phyloP scores from a whole-genome alignment of 148 eudicot genomes.

The Dysphania ambrosioides region DNA sequence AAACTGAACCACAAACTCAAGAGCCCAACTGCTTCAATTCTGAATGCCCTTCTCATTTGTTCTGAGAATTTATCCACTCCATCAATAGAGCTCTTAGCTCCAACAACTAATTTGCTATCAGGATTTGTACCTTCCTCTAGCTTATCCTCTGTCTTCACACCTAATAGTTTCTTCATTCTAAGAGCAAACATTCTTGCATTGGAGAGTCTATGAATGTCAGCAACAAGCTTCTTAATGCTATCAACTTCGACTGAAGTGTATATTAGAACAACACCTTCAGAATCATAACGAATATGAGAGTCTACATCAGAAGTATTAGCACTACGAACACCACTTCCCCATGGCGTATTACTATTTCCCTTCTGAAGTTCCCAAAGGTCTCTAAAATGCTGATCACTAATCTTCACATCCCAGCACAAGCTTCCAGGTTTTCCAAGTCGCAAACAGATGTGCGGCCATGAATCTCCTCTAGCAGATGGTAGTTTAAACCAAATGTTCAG shows the following conservation, averaged over 20 bases:
- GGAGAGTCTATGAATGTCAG: slow-evolving; percentile 81
- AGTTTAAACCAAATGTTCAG: slow-evolving; percentile 85
- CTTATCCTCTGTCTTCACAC: slow-evolving; percentile 64
- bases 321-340: slow-evolving; percentile 90
- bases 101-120: slow-evolving; percentile 46
- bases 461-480: slow-evolving; percentile 66
- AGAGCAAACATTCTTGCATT: slow-evolving; percentile 92
- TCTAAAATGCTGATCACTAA: slow-evolving; percentile 80
- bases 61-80: slow-evolving; percentile 63
- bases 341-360: slow-evolving; percentile 65
- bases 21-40: slow-evolving; percentile 94
- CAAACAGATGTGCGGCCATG: slow-evolving; percentile 84
- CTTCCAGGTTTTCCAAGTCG: slow-evolving; percentile 90
- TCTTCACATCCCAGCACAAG: slow-evolving; percentile 97
- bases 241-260: slow-evolving; percentile 82
- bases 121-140: slow-evolving; percentile 50
- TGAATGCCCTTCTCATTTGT: slow-evolving; percentile 84
- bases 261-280: slow-evolving; percentile 84
- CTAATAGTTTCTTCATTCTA: slow-evolving; percentile 87
- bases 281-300: slow-evolving; percentile 90
- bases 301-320: slow-evolving; percentile 91
- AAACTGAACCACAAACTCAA: slow-evolving; percentile 98
- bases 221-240: slow-evolving; percentile 89
- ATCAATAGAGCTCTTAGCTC: slow-evolving; percentile 46
- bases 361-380: slow-evolving; percentile 98